phyloP scores from a whole-genome alignment of 176 grass and related monocot genomes.

The Oryza coarctata region DNA sequence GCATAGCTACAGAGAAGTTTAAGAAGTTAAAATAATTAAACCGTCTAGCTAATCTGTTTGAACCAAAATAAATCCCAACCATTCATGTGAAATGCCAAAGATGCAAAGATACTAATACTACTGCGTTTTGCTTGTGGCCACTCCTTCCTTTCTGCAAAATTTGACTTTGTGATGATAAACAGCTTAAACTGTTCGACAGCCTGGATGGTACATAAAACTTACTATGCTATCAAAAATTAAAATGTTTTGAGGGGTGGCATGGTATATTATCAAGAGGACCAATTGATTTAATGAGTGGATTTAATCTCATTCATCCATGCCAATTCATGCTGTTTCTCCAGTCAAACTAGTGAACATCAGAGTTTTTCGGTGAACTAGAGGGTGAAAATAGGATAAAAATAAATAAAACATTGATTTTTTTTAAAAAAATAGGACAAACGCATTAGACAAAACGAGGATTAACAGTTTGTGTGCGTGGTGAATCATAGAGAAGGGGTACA shows the following conservation, averaged over 20 bases:
- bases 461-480: slow-evolving; percentile 4
- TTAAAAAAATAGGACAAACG: neutral
- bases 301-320: neutral
- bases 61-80: neutral
- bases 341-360: neutral
- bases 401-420: neutral
- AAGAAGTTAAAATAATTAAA: neutral
- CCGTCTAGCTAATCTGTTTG: neutral
- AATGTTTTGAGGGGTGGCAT: neutral
- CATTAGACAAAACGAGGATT: slow-evolving; percentile 20
- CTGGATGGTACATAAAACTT: neutral
- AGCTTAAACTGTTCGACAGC: neutral
- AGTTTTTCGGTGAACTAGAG: neutral
- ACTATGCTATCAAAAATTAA: neutral
- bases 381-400: neutral
- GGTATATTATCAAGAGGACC: no score
- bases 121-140: neutral
- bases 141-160: neutral
- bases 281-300: no score
- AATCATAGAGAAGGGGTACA: slow-evolving; percentile 37
- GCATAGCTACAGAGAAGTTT: neutral
- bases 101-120: neutral
- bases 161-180: neutral
- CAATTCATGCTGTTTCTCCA: neutral
- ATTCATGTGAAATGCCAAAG: neutral